These are phyloP conservation scores for Diplodia intermedia DNA, from an alignment of 2,329 filamentous ascomycete genomes.

Conservation along the genomic window DNA sequence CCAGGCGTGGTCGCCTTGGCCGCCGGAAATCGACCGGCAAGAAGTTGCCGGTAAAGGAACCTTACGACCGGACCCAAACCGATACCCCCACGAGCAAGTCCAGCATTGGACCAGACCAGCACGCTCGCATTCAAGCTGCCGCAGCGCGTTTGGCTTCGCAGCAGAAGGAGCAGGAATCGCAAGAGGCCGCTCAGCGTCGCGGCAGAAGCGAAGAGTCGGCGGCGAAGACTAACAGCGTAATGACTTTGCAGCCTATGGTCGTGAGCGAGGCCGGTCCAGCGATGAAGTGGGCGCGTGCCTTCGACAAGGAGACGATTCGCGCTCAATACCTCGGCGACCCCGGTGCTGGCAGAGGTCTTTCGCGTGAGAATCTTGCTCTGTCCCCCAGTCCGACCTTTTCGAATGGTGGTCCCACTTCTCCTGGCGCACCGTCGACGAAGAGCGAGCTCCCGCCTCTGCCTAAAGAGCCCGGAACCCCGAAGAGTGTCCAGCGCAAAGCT, in stretches of 20 bases:
- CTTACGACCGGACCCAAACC: slow-evolving; percentile 58
- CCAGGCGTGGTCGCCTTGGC: slow-evolving; percentile 71
- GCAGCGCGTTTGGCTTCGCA: slow-evolving; percentile 81
- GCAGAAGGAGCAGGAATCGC: slow-evolving; percentile 65
- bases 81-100: slow-evolving; percentile 72
- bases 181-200: slow-evolving; percentile 59
- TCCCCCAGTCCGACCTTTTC: slow-evolving; percentile 25
- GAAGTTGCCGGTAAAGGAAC: slow-evolving; percentile 56
- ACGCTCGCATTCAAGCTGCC: slow-evolving; percentile 90
- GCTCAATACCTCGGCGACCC: slow-evolving; percentile 82
- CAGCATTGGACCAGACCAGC: slow-evolving; percentile 87
- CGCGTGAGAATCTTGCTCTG: slow-evolving; percentile 52
- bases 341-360: slow-evolving; percentile 71
- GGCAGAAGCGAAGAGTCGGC: slow-evolving; percentile 61
- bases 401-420: slow-evolving; percentile 12
- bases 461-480: slow-evolving; percentile 36
- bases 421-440: slow-evolving; percentile 36
- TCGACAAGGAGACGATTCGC: slow-evolving; percentile 86
- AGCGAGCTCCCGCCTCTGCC: slow-evolving; percentile 54
- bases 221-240: slow-evolving; percentile 83
- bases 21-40: slow-evolving; percentile 60
- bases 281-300: slow-evolving; percentile 97
- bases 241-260: slow-evolving; percentile 85
- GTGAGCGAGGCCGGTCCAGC: slow-evolving; percentile 88
- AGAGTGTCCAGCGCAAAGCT: slow-evolving; percentile 37